Conservation (phyloP, 129 eudicot species). For the Logfia minima region DNA sequence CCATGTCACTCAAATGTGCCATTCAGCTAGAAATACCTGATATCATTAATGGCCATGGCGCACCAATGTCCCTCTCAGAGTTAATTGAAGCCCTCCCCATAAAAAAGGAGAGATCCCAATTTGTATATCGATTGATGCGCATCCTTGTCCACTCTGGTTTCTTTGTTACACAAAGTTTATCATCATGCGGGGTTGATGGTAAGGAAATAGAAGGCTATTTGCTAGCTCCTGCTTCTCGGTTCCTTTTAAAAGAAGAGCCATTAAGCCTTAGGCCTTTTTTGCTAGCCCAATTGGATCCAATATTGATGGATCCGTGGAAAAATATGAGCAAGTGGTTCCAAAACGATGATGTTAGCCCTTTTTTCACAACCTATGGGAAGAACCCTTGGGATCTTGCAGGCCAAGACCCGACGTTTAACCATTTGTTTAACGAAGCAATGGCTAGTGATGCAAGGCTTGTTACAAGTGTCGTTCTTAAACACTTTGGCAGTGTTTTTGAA, state of each 20-base stretch:
- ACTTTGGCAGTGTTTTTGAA: not conserved
- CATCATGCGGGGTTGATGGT: not conserved
- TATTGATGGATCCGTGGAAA: conserved; percentile 20
- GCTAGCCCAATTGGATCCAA: conserved; percentile 24
- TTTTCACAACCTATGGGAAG: conserved; percentile 21
- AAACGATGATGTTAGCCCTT: conserved; percentile 18
- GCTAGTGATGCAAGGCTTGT: conserved; percentile 26
- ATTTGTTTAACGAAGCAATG: conserved; percentile 27
- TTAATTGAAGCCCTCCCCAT: conserved; percentile 32
- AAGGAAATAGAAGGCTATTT: conserved; percentile 34
- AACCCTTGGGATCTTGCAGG: not conserved
- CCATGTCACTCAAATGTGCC: conserved; percentile 57
- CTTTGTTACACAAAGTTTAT: conserved; percentile 2
- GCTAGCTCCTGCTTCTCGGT: conserved; percentile 39
- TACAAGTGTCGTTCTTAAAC: conserved; percentile 1
- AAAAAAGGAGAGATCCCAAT: conserved; percentile 26
- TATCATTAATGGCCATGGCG: conserved; percentile 42
- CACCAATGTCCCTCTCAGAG: conserved; percentile 42
- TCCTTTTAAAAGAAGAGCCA: conserved; percentile 33
- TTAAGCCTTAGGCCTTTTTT: conserved; percentile 30
- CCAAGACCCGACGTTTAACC: conserved; percentile 25
- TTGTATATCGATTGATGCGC: conserved; percentile 45
- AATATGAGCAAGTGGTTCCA: conserved; percentile 28
- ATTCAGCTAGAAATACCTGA: conserved; percentile 47
- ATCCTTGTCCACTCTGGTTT: conserved; percentile 41